Conservation (phyloP, 768 basidiomycete genomes). For the Lentinula raphanica region DNA sequence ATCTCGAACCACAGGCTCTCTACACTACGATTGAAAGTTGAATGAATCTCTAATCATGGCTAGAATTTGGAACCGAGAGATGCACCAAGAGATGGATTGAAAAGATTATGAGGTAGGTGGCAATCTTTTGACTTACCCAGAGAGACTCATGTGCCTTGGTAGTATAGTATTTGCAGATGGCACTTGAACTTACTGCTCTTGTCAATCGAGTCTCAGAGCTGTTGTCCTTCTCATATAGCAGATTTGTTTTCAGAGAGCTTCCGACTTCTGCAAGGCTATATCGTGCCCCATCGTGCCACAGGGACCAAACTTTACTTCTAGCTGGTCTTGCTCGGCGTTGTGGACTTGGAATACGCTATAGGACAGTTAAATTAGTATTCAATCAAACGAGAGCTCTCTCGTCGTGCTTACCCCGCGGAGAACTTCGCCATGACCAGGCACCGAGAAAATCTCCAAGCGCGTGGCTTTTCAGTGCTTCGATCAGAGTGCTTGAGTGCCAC, state of each 20-base stretch:
- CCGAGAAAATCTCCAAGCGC: not conserved
- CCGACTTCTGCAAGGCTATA: too few species aligned
- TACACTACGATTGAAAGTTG: not conserved
- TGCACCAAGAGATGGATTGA: not conserved
- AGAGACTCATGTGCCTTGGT: not conserved
- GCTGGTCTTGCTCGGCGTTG: not conserved
- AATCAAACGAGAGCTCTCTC: not conserved
- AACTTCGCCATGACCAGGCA: not conserved
- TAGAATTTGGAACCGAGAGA: not conserved
- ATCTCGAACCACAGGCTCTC: not conserved
- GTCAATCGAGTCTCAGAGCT: too few species aligned
- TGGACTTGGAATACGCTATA: not conserved
- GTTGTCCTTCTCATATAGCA: too few species aligned
- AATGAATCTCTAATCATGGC: not conserved
- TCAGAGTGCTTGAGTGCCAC: not conserved
- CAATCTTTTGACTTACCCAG: not conserved
- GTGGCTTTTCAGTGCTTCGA: not conserved
- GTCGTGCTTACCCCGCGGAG: not conserved
- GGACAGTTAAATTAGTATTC: not conserved
- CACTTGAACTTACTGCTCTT: not conserved
- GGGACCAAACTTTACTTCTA: too few species aligned
- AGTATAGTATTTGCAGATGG: too few species aligned
- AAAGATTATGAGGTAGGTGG: not conserved
- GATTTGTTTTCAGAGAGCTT: too few species aligned
- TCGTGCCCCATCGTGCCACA: too few species aligned